Conservation (phyloP, 257 asterid genomes). For the Lantana camara region DNA sequence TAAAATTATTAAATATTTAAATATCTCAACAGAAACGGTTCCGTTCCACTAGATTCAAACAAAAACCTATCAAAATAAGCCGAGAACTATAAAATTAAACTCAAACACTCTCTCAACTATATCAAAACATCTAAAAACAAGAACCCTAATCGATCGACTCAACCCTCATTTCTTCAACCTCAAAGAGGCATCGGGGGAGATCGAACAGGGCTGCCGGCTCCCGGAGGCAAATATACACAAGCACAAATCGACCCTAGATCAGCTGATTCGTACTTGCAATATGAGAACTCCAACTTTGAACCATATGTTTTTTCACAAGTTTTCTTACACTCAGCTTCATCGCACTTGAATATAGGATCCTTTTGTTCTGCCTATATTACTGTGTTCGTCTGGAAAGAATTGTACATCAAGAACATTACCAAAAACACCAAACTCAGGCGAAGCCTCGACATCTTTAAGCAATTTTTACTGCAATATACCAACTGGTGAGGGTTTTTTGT, state of each 20-base stretch:
- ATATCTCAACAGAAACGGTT: too few relatives aligned
- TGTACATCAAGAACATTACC: background rate
- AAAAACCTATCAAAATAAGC: background rate
- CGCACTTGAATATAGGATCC: background rate
- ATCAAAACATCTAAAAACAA: background rate
- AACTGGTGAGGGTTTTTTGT: background rate
- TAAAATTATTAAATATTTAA: too few relatives aligned
- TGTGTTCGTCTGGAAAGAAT: background rate
- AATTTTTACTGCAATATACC: background rate
- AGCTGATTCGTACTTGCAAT: background rate
- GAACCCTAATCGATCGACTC: too few relatives aligned
- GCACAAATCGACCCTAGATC: background rate
- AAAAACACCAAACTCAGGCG: background rate
- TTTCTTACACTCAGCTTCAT: conserved; percentile 1
- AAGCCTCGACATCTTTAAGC: background rate
- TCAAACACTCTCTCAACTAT: background rate
- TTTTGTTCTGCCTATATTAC: background rate
- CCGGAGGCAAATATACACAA: conserved; percentile 12
- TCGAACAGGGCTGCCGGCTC: background rate
- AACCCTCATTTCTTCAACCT: background rate
- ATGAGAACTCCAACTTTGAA: background rate
- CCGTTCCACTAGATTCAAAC: background rate
- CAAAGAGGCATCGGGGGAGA: background rate
- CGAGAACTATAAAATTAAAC: background rate
- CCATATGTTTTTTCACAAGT: conserved; percentile 20